phyloP scores from a whole-genome alignment of 2,329 filamentous ascomycete species.

The Trichoderma endophyticum region DNA sequence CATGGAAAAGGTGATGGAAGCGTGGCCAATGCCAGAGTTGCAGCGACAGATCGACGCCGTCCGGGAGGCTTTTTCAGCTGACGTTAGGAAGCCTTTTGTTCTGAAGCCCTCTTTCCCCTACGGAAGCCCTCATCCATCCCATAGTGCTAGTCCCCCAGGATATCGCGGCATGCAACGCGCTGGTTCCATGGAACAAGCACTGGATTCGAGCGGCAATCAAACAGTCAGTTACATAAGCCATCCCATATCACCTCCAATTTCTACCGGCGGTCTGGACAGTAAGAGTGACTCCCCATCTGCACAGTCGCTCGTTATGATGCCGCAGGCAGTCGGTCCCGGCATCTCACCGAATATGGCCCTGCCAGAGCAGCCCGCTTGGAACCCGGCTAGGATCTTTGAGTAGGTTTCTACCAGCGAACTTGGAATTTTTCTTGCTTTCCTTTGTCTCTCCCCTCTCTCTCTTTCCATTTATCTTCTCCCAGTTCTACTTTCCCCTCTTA shows the following conservation, averaged over 20 bases:
- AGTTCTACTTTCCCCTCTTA: not conserved
- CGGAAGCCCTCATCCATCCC: constrained; percentile 68
- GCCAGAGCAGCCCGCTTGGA: constrained; percentile 69
- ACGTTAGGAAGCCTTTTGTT: constrained; percentile 80
- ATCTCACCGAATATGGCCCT: constrained; percentile 56
- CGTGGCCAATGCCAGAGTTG: constrained; percentile 87
- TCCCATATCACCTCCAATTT: constrained; percentile 78
- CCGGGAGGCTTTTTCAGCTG: constrained; percentile 85
- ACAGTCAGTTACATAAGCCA: constrained; percentile 67
- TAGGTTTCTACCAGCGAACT: constrained; percentile 48
- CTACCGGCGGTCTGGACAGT: constrained; percentile 66
- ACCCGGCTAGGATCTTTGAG: constrained; percentile 86
- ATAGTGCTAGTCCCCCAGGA: constrained; percentile 57
- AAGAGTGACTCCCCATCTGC: constrained; percentile 74
- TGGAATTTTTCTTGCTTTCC: not conserved
- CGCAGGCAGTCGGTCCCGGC: constrained; percentile 52
- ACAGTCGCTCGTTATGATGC: constrained; percentile 70
- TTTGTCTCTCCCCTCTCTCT: not conserved
- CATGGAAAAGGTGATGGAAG: constrained; percentile 76
- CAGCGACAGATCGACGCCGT: constrained; percentile 86
- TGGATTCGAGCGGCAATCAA: constrained; percentile 52
- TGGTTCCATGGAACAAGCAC: constrained; percentile 52
- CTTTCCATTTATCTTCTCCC: not conserved
- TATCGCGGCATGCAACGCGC: constrained; percentile 47
- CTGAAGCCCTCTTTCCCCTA: constrained; percentile 85